Evolutionary conservation across 129 eudicot genomes (phyloP).

Genomic region (Heracleum sosnowskyi): DNA sequence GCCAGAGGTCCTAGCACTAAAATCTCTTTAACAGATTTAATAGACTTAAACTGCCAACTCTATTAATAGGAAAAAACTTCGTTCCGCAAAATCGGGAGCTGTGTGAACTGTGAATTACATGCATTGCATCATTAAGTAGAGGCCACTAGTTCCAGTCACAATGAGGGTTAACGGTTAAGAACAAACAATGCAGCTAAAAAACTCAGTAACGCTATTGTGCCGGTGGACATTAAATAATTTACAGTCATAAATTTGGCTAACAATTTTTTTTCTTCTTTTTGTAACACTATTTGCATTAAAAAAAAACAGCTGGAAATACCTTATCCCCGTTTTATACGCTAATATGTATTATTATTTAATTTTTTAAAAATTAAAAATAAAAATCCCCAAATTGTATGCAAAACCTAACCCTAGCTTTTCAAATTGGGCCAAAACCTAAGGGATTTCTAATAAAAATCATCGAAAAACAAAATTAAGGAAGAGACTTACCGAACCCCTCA

Average conservation of each 20-base stretch:
- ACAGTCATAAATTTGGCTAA: background rate
- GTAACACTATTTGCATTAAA: background rate
- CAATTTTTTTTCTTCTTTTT: background rate
- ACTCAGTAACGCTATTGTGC: background rate
- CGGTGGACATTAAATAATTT: background rate
- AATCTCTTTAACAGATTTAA: background rate
- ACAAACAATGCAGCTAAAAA: background rate
- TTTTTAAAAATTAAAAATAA: background rate
- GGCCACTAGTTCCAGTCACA: background rate
- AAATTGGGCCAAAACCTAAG: background rate
- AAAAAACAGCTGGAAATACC: background rate
- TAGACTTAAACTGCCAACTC: background rate
- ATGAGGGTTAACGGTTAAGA: background rate
- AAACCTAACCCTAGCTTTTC: conserved; percentile 9
- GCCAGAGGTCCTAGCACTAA: background rate
- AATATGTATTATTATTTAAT: background rate
- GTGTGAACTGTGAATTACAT: background rate
- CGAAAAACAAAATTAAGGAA: background rate
- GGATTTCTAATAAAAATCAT: background rate
- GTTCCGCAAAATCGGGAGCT: background rate
- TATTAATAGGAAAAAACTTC: background rate
- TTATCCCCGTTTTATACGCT: background rate
- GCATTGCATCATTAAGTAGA: background rate
- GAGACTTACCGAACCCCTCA: conserved; percentile 8
- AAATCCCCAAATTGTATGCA: background rate